These are phyloP conservation scores for Eimeria zaria DNA, from an alignment of 169 alveolate species.

Conservation along the genomic window DNA sequence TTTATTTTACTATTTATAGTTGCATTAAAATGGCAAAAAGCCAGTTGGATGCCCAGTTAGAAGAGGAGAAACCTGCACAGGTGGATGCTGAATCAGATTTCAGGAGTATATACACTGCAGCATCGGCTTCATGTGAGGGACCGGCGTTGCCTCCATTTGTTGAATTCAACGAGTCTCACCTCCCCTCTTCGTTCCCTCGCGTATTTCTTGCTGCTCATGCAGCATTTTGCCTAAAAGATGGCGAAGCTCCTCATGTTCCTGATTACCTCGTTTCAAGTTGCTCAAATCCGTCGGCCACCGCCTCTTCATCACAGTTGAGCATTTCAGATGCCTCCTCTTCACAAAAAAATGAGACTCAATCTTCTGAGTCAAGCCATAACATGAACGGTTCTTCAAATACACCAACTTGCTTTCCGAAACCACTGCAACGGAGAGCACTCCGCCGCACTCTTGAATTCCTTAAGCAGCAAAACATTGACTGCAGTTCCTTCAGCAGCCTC, in stretches of 20 bases:
- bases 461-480: conserved; percentile 5
- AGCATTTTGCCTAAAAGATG: conserved; percentile 69
- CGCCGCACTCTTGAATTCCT: conserved; percentile 22
- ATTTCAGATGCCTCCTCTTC: background rate
- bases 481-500: background rate
- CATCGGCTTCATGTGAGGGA: conserved; percentile 53
- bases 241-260: conserved; percentile 82
- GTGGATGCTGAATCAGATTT: background rate
- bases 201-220: conserved; percentile 76
- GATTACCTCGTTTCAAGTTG: conserved; percentile 18
- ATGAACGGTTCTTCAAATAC: background rate
- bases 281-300: background rate
- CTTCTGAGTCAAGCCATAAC: background rate
- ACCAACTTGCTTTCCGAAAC: background rate
- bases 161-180: conserved; percentile 45
- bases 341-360: background rate
- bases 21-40: background rate
- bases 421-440: conserved; percentile 23
- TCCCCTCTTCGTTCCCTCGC: conserved; percentile 58
- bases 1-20: background rate
- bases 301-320: background rate
- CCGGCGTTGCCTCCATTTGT: conserved; percentile 79
- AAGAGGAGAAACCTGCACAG: background rate
- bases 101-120: conserved; percentile 48
- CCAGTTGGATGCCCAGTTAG: background rate